Conservation (phyloP, 2,329 filamentous ascomycete genomes). For the Colletotrichum liaoningense region DNA sequence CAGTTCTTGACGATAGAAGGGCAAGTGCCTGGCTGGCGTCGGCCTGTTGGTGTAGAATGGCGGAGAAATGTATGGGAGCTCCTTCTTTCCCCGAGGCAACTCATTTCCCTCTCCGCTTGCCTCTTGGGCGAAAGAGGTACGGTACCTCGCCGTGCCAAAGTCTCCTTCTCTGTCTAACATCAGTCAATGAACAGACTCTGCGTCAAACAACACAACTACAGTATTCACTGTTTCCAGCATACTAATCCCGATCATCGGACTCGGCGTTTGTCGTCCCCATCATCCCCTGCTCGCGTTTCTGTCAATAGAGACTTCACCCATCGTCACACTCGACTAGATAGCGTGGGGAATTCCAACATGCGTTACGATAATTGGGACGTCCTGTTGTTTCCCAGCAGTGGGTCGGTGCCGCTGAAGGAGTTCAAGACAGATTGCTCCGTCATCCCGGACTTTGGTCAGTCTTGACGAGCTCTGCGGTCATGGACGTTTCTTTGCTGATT, state of each 20-base stretch:
- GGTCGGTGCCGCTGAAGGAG: slow-evolving; percentile 80
- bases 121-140: background rate
- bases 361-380: slow-evolving; percentile 90
- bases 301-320: background rate
- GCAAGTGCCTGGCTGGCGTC: background rate
- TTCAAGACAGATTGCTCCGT: slow-evolving; percentile 84
- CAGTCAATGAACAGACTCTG: background rate
- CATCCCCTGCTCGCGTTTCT: background rate
- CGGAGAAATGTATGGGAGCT: background rate
- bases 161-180: background rate
- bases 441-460: slow-evolving; percentile 62
- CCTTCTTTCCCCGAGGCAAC: background rate
- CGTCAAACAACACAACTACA: background rate
- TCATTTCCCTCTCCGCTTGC: too few species aligned
- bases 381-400: slow-evolving; percentile 77
- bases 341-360: slow-evolving; percentile 63
- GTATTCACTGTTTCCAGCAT: background rate
- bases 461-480: background rate
- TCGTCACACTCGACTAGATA: background rate
- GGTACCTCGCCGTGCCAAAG: background rate
- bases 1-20: background rate
- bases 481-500: background rate
- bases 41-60: background rate
- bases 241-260: background rate
- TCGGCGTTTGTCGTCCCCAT: background rate